Percentiles rank a stretch among this genome's conserved stretches.
phyloP scores from a whole-genome alignment of 129 eudicot species.

The Escallonia herrerae region DNA sequence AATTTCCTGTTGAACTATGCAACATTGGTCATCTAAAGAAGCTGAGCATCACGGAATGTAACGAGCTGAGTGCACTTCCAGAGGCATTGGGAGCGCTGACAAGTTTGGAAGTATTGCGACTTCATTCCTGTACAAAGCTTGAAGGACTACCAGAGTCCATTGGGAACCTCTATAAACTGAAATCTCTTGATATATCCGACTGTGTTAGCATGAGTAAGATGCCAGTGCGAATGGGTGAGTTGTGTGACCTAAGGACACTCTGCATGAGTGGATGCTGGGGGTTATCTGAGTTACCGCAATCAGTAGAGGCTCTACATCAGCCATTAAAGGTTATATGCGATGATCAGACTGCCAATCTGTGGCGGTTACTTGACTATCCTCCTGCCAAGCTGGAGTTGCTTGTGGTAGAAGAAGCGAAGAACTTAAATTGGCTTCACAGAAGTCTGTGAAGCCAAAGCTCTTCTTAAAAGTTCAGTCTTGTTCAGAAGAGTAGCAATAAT shows the following conservation, averaged over 20 bases:
- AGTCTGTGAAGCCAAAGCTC: too few species aligned
- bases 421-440: neutral
- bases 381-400: slow-evolving; percentile 9
- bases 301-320: slow-evolving; percentile 14
- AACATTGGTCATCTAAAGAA: slow-evolving; percentile 2
- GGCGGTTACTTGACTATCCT: slow-evolving; percentile 6
- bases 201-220: slow-evolving; percentile 20
- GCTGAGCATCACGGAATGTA: slow-evolving; percentile 15
- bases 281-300: slow-evolving; percentile 22
- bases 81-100: slow-evolving; percentile 26
- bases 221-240: slow-evolving; percentile 22
- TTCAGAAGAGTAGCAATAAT: too few species aligned
- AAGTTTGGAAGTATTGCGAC: slow-evolving; percentile 27
- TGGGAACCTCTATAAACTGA: slow-evolving; percentile 19
- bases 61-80: slow-evolving; percentile 10
- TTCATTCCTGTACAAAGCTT: slow-evolving; percentile 31
- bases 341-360: slow-evolving; percentile 21
- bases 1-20: slow-evolving; percentile 8
- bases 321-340: slow-evolving; percentile 32
- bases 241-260: slow-evolving; percentile 16
- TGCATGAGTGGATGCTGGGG: slow-evolving; percentile 37
- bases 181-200: slow-evolving; percentile 29
- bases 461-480: too few species aligned
- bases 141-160: slow-evolving; percentile 30
- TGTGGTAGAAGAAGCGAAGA: slow-evolving; percentile 20